A percentile compares a stretch with the other conserved stretches of the same genome.
phyloP scores from a whole-genome alignment of 2,329 filamentous ascomycete genomes.

The Pyrenophora tritici-repentis region DNA sequence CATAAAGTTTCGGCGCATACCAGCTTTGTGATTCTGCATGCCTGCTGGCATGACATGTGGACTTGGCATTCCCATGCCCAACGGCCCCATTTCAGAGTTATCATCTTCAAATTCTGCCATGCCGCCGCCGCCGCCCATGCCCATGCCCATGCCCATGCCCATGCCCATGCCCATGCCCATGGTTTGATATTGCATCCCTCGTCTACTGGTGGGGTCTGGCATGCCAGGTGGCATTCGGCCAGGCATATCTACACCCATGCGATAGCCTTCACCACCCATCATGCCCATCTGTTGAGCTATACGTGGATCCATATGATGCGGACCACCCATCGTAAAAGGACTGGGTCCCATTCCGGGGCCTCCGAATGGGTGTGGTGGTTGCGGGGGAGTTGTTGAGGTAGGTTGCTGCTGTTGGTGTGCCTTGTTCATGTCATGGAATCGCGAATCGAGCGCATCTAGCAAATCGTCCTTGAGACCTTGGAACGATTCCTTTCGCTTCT shows the following conservation, averaged over 20 bases:
- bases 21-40: constrained; percentile 4
- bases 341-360: constrained; percentile 4
- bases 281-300: constrained; percentile 12
- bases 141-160: constrained; percentile 4
- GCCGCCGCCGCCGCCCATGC: not conserved
- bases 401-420: not conserved
- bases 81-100: constrained; percentile 14
- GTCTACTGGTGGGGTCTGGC: constrained; percentile 2
- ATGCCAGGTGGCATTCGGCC: constrained; percentile 15
- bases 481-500: constrained; percentile 14
- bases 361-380: constrained; percentile 2
- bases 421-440: constrained; percentile 7
- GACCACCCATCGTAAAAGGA: constrained; percentile 1
- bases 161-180: constrained; percentile 6
- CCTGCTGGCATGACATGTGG: constrained; percentile 5
- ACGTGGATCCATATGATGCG: constrained; percentile 16
- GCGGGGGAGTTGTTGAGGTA: not conserved
- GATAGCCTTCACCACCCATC: constrained; percentile 13
- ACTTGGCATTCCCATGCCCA: constrained; percentile 10
- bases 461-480: constrained; percentile 20
- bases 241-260: not conserved
- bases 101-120: constrained; percentile 14
- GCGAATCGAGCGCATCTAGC: constrained; percentile 20
- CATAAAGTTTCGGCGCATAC: constrained; percentile 8
- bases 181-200: constrained; percentile 5